phyloP scores from a whole-genome alignment of 176 grass and related monocot species.

The Pharus latifolius region DNA sequence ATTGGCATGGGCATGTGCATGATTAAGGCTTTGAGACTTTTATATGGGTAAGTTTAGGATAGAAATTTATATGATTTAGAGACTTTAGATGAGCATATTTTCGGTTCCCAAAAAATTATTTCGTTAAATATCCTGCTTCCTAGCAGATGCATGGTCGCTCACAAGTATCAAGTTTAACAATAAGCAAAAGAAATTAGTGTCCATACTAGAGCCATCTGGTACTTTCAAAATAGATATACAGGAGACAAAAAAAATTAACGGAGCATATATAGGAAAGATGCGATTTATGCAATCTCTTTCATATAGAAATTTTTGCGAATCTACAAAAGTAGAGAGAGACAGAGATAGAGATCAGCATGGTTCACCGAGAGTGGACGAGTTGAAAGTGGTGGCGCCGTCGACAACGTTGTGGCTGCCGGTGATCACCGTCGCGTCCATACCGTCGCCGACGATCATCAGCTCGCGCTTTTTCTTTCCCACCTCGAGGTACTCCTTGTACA shows the following conservation, averaged over 20 bases:
- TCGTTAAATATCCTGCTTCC: too few species aligned
- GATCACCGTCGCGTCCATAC: constrained; percentile 51
- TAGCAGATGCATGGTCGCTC: too few species aligned
- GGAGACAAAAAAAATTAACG: background rate
- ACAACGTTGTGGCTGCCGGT: constrained; percentile 48
- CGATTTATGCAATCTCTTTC: background rate
- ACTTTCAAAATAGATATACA: background rate
- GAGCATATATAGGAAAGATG: background rate
- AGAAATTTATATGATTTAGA: too few species aligned
- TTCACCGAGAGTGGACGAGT: constrained; percentile 50
- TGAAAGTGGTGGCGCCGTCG: constrained; percentile 50
- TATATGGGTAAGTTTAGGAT: too few species aligned
- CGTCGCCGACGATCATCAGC: constrained; percentile 56
- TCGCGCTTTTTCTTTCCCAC: constrained; percentile 45
- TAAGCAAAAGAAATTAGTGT: too few species aligned
- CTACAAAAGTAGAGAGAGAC: background rate
- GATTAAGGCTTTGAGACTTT: too few species aligned
- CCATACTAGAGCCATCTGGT: background rate
- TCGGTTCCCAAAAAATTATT: too few species aligned
- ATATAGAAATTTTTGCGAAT: background rate
- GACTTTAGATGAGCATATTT: too few species aligned
- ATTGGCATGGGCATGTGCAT: too few species aligned
- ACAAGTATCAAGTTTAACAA: too few species aligned
- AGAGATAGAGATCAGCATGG: background rate
- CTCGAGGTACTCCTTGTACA: constrained; percentile 48